Conservation (phyloP, 1,284 basidiomycete genomes). For the Amylostereum areolatum region DNA sequence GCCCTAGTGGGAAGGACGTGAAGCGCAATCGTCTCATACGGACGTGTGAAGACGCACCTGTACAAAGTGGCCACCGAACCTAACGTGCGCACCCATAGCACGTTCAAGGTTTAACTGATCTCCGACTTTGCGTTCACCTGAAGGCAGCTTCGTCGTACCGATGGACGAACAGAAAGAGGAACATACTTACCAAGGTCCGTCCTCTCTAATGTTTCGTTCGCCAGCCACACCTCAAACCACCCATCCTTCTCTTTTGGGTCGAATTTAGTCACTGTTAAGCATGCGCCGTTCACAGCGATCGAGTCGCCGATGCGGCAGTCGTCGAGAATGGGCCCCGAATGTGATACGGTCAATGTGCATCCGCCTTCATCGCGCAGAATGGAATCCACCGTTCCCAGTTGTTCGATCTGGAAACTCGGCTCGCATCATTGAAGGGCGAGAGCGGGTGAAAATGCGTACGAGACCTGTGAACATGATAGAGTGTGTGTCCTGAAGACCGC, state of each 20-base stretch:
- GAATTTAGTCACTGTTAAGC: conserved; percentile 90
- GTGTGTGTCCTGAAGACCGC: conserved; percentile 1
- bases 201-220: conserved; percentile 89
- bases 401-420: conserved; percentile 57
- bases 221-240: conserved; percentile 91
- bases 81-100: conserved; percentile 86
- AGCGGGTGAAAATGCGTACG: conserved; percentile 33
- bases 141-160: background rate
- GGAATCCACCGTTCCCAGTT: conserved; percentile 65
- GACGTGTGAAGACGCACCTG: conserved; percentile 52
- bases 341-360: conserved; percentile 78
- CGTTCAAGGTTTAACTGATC: conserved; percentile 91
- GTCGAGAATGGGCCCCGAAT: conserved; percentile 72
- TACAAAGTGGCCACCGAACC: conserved; percentile 97
- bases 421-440: background rate
- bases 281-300: conserved; percentile 79
- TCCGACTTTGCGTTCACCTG: conserved; percentile 75
- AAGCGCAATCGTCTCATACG: too few species aligned
- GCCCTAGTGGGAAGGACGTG: conserved; percentile 43
- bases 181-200: conserved; percentile 78
- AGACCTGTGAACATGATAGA: conserved; percentile 62
- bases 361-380: conserved; percentile 65
- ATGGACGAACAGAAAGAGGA: background rate
- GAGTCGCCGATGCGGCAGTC: conserved; percentile 95
- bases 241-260: conserved; percentile 53